Conservation (phyloP, 805 yeast species). For the Pichia deserticola region DNA sequence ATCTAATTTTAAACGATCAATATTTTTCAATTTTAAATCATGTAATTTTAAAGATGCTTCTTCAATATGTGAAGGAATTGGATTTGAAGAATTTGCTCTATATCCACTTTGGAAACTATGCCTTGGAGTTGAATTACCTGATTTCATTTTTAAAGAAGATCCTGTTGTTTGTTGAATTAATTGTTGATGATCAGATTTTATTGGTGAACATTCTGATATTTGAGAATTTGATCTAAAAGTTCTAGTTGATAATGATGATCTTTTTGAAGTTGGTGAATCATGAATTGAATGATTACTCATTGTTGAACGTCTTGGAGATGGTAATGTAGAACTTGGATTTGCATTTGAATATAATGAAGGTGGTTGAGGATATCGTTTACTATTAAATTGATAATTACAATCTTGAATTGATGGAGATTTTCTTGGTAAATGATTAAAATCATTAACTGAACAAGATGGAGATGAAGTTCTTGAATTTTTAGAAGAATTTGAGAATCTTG, state of each 20-base stretch:
- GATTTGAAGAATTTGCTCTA: constrained; percentile 1
- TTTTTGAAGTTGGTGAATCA: constrained; percentile 23
- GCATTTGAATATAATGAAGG: constrained; percentile 3
- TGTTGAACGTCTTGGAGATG: constrained; percentile 10
- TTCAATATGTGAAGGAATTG: constrained; percentile 16
- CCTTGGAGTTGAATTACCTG: constrained; percentile 7
- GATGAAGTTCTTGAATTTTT: constrained; percentile 12
- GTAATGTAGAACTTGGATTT: neutral
- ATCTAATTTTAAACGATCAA: constrained; percentile 24
- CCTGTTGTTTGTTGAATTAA: constrained; percentile 1
- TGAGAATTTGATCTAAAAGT: constrained; percentile 28
- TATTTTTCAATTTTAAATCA: constrained; percentile 23
- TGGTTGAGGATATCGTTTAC: constrained; percentile 5
- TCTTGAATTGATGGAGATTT: neutral
- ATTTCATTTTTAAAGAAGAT: neutral
- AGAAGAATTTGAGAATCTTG: constrained; percentile 5
- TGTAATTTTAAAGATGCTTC: constrained; percentile 24
- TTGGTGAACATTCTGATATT: constrained; percentile 21
- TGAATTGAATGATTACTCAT: constrained; percentile 3
- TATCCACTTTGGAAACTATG: neutral
- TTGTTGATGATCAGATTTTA: constrained; percentile 10
- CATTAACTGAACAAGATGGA: constrained; percentile 4
- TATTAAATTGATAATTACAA: neutral
- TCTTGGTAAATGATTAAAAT: neutral
- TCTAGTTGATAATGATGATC: constrained; percentile 27